Evolutionary conservation across 2,329 filamentous ascomycete species (phyloP).

Genomic region (Davidsoniella virescens): DNA sequence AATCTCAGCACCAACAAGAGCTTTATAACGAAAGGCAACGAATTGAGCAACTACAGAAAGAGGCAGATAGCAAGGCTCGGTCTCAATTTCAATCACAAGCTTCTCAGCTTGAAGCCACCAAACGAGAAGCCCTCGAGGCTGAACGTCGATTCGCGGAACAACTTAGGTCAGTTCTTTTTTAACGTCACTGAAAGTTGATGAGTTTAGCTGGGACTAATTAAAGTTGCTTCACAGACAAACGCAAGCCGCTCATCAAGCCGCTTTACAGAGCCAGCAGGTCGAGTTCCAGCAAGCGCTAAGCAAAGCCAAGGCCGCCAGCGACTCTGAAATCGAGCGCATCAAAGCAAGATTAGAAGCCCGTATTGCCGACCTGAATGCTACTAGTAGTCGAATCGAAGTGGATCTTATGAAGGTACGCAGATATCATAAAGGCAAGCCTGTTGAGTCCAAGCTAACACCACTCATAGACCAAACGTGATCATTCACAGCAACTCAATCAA

Average conservation of each 20-base stretch:
- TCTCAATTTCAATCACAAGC: neutral
- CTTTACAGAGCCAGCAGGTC: neutral
- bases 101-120: slow-evolving; percentile 12
- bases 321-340: slow-evolving; percentile 33
- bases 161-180: slow-evolving; percentile 6
- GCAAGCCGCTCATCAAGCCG: slow-evolving; percentile 14
- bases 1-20: slow-evolving; percentile 15
- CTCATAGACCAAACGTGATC: slow-evolving; percentile 40
- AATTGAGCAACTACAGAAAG: slow-evolving; percentile 1
- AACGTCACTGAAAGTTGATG: neutral
- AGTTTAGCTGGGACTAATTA: neutral
- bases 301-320: slow-evolving; percentile 30
- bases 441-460: neutral
- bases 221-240: neutral
- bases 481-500: slow-evolving; percentile 41
- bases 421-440: neutral
- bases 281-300: slow-evolving; percentile 27
- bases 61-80: slow-evolving; percentile 7
- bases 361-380: slow-evolving; percentile 44
- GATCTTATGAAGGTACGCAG: slow-evolving; percentile 40
- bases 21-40: slow-evolving; percentile 7
- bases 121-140: slow-evolving; percentile 16
- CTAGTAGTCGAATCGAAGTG: slow-evolving; percentile 43
- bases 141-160: slow-evolving; percentile 11
- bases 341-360: slow-evolving; percentile 40